Percentiles rank a stretch among this genome's conserved stretches.
Evolutionary conservation across 371 early-diverging fungal genomes (phyloP).

Genomic region (Dichotomocladium elegans): DNA sequence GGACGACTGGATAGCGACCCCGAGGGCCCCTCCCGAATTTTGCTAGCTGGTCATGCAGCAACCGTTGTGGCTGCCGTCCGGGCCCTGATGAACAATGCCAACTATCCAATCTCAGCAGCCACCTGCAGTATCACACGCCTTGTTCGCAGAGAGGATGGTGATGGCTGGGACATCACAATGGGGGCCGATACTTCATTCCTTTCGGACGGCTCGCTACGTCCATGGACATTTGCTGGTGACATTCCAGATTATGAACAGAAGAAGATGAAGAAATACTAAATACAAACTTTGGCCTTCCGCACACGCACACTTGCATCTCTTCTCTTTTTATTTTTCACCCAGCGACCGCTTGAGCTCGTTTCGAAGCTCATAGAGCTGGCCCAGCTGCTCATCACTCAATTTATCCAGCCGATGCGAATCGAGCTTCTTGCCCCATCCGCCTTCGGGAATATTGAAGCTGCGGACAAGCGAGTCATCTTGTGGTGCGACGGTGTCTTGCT

Average conservation of each 20-base stretch:
- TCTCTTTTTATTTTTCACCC: conserved; percentile 23
- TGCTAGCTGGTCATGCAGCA: conserved; percentile 39
- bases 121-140: conserved; percentile 29
- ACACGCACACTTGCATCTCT: not conserved
- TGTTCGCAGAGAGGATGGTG: conserved; percentile 16
- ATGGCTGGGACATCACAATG: conserved; percentile 16
- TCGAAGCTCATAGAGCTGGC: conserved; percentile 62
- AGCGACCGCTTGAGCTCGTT: conserved; percentile 49
- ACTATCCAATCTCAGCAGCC: conserved; percentile 20
- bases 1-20: conserved; percentile 16
- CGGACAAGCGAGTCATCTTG: conserved; percentile 29
- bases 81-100: conserved; percentile 19
- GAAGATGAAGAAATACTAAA: conserved; percentile 7
- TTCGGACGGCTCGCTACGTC: conserved; percentile 27
- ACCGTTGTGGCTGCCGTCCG: conserved; percentile 34
- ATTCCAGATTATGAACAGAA: conserved; percentile 31
- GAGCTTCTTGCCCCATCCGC: conserved; percentile 52
- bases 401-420: conserved; percentile 48
- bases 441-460: conserved; percentile 27
- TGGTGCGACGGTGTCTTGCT: conserved; percentile 19
- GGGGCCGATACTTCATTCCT: conserved; percentile 26
- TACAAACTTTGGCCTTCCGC: conserved; percentile 1
- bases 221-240: conserved; percentile 38
- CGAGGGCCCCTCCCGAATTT: conserved; percentile 8
- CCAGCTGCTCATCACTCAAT: conserved; percentile 65